Base-by-base conservation (phyloP, 208 protist species). In the Leishmania lainsoni region DNA sequence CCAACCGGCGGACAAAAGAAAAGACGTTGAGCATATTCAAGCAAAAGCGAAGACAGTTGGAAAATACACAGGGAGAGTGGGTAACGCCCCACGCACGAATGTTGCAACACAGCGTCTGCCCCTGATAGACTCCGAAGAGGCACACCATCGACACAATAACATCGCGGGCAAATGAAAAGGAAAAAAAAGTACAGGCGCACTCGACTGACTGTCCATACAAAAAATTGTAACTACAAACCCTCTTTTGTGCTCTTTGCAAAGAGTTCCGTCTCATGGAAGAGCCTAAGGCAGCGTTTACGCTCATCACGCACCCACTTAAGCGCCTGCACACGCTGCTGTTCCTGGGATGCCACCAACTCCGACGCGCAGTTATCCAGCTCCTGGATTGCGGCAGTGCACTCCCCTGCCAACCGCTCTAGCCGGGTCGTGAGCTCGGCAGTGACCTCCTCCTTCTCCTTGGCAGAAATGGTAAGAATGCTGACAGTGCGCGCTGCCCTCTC, bases 361-460 rank as follows among this genome's bases (percentile, higher is more conserved):
- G 90, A 90, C 5, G 92, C 89, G 51, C 92, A 80, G 74, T 93
- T 83, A 76, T 97, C 92, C 63, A 97, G 83, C 75, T 95, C 89
- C 70, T 94, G 87, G 77, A 96, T 94, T 14, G 91, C 88, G 1
- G 83, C 72, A 58, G 90, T 93, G 82, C 88, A 97, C 77, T 93
- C 87, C 14, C 81, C 71, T 17, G 87, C 87, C 17, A 95, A 77
- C 32, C 85, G 85, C 39, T 94, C 91, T 42, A 88, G 78, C 76
- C 90, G 90, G 49, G 86, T 87, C 5, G 86, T 75, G 16, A 94
- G 81, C 3, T 90, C 85, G n/a, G 89, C 90, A 59, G 94, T 91
- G 17, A 94, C 89, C 77, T 92, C 87, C 73, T 97, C 90, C 85
- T 96, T 96, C 79, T 95, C 92, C 79, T 91, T 91, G 42, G 84